phyloP scores from a whole-genome alignment of 177 flowering plant genomes.

The Telopea speciosissima region DNA sequence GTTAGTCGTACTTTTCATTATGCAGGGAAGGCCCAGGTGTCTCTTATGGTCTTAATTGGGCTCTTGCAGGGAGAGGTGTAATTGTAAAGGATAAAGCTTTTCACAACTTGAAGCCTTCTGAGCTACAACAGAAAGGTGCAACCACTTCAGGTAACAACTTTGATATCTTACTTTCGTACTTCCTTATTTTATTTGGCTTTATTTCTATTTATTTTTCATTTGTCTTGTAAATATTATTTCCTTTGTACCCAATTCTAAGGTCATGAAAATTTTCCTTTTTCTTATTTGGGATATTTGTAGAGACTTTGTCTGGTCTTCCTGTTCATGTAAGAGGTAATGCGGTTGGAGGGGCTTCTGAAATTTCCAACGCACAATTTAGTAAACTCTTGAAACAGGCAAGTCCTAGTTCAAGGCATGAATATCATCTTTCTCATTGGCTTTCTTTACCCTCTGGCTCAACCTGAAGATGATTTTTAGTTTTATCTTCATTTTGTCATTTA shows the following conservation, averaged over 20 bases:
- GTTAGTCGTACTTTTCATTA: constrained; percentile 7
- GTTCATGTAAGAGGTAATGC: constrained; percentile 36
- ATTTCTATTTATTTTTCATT: not conserved
- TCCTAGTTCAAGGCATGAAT: constrained; percentile 4
- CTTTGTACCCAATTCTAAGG: not conserved
- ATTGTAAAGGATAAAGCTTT: constrained; percentile 49
- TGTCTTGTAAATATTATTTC: not conserved
- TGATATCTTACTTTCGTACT: not conserved
- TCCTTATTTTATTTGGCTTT: not conserved
- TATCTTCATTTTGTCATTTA: not conserved
- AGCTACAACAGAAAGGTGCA: constrained; percentile 48
- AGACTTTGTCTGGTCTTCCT: constrained; percentile 38
- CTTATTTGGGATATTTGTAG: constrained; percentile 19
- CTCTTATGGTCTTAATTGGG: constrained; percentile 51
- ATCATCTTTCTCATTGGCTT: not conserved
- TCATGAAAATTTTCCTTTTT: too few species aligned
- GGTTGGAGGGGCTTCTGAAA: constrained; percentile 27
- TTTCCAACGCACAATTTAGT: constrained; percentile 42
- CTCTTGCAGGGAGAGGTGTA: constrained; percentile 52
- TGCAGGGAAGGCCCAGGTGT: constrained; percentile 33
- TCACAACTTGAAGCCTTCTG: constrained; percentile 40
- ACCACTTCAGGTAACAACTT: constrained; percentile 23
- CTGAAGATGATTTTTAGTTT: not conserved
- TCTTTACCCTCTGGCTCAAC: not conserved
- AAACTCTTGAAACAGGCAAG: constrained; percentile 51